Percentiles rank a stretch among this genome's conserved stretches.
Conservation (phyloP, 176 grass and related monocot genomes). For the Phoenix dactylifera region DNA sequence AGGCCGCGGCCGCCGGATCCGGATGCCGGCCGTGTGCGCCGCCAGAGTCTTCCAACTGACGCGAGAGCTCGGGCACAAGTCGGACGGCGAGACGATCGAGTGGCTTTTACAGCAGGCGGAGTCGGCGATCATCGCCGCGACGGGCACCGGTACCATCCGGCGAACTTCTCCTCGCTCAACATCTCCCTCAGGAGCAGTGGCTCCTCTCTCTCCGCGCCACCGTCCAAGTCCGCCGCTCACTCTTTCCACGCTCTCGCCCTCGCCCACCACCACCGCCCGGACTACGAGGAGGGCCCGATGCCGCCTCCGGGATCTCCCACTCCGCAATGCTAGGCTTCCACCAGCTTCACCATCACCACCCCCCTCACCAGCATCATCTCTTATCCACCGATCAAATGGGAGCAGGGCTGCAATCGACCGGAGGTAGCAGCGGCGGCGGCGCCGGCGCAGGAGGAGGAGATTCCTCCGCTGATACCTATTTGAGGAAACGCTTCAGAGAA, state of each 20-base stretch:
- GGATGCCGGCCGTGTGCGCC: conserved; percentile 96
- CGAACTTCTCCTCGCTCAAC: conserved; percentile 78
- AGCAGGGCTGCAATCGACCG: background rate
- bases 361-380: conserved; percentile 41
- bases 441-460: conserved; percentile 25
- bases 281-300: conserved; percentile 3
- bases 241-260: conserved; percentile 30
- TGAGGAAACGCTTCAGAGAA: conserved; percentile 80
- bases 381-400: conserved; percentile 6
- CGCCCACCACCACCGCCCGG: conserved; percentile 35
- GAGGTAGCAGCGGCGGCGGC: background rate
- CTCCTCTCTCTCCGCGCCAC: conserved; percentile 27
- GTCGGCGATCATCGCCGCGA: conserved; percentile 87
- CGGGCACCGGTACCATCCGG: conserved; percentile 82
- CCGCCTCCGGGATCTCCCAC: background rate
- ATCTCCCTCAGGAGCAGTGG: conserved; percentile 59
- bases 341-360: conserved; percentile 46
- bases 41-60: conserved; percentile 96
- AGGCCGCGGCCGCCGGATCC: conserved; percentile 79
- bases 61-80: conserved; percentile 93
- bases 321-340: conserved; percentile 74
- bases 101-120: conserved; percentile 97
- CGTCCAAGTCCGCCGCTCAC: conserved; percentile 22
- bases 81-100: conserved; percentile 96
- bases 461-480: conserved; percentile 43